A percentile compares a stretch with the other conserved stretches of the same genome.
Evolutionary conservation across 2,329 filamentous ascomycete species (phyloP).

Genomic region (Fusarium nodosum): DNA sequence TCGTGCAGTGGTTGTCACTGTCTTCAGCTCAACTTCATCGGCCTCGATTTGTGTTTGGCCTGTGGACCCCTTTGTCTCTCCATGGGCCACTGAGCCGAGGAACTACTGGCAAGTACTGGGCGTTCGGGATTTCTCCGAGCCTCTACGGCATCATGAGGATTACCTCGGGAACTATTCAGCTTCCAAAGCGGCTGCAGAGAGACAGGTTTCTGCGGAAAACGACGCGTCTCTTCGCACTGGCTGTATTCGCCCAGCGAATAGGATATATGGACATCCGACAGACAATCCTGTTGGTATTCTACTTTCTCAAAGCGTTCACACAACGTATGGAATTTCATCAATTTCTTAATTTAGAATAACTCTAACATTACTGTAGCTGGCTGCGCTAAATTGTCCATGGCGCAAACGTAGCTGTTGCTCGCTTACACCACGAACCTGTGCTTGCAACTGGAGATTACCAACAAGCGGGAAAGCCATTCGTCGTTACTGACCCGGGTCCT

Average conservation of each 20-base stretch:
- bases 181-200: conserved; percentile 12
- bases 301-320: not conserved
- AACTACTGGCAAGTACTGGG: conserved; percentile 16
- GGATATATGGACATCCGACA: conserved; percentile 11
- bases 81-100: not conserved
- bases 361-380: conserved; percentile 10
- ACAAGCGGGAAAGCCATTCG: conserved; percentile 15
- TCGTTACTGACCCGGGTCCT: conserved; percentile 6
- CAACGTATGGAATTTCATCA: not conserved
- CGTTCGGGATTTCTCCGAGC: not conserved
- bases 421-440: conserved; percentile 18
- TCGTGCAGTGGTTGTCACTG: conserved; percentile 1
- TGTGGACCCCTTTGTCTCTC: conserved; percentile 8
- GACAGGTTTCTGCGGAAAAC: not conserved
- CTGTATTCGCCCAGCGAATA: conserved; percentile 24
- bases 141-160: not conserved
- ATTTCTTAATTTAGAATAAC: accelerated
- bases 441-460: not conserved
- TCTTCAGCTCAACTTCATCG: conserved; percentile 19
- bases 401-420: conserved; percentile 22
- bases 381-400: conserved; percentile 11
- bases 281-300: conserved; percentile 7
- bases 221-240: conserved; percentile 9
- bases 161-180: conserved; percentile 13
- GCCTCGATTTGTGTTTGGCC: conserved; percentile 10